Evolutionary conservation across 1,284 basidiomycete genomes (phyloP), one percentile per base, ranked within the genome.

Genomic region (Chondrostereum purpureum): DNA sequence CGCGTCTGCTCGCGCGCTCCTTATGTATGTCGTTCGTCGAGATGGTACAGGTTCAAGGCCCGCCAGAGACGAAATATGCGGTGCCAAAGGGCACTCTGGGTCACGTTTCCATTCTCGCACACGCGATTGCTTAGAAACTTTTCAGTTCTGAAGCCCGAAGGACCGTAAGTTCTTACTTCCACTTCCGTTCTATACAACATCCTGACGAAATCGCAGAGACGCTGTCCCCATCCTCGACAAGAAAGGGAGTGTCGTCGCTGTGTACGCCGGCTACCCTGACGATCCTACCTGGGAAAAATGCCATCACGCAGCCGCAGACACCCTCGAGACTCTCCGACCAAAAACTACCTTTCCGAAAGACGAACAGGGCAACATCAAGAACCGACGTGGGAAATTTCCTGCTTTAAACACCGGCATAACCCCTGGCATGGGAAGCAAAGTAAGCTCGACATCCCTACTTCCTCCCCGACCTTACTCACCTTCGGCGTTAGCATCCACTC

Each of bases 41-140:
- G 35, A 44, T 19, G 42, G 31, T 12, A 42, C 38, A 34, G 42
- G 20, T 12, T 36, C 24, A 44, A 46, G 44, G n/a, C 21, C 20
- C 31, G 20, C 20, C 40, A 39, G 44, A 35, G 19, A 39, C 27
- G 36, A 48, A 38, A 21, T 14, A 35, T 8, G 27, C 27, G 27
- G 27, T 18, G 42, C 6, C 18, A 22, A 22, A 35, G 13, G 22
- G 24, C n/a, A 43, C 31, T 12, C 24, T 20, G 39, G 27, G n/a
- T 31, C 27, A 31, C 27, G 27, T 31, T 31, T 31, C n/a, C 27
- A n/a, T 8, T 31, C 27, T 8, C 27, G n/a, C 27, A n/a, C 27
- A n/a, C 27, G 27, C 27, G 27, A 8, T n/a, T 31, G 27, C 27
- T n/a, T 31, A n/a, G 27, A 31, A 31, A 31, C 27, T n/a, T 8